Evolutionary conservation across 257 asterid species (phyloP), one percentile per base, ranked within the genome.

Genomic region (Nicotiana benthamiana): DNA sequence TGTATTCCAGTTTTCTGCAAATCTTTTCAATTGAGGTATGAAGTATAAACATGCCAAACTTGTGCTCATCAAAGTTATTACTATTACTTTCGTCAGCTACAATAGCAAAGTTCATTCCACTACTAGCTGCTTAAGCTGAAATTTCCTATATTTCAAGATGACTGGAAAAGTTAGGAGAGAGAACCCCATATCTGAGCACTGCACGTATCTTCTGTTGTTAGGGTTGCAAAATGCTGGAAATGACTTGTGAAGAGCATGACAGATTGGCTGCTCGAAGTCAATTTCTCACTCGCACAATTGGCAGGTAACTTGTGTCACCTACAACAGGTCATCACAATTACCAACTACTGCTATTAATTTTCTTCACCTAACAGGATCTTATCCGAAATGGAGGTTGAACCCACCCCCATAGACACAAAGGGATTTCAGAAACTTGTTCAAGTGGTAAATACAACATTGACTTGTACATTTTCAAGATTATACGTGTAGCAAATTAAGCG

Each of bases 221-320:
- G 98, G 99, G 97, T 30, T 95, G 99, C 89, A 91, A 70, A 59
- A 93, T 93, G 97, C 80, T 89, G 88, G 98, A 92, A 85, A 95
- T 95, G 97, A 82, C 87, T 16, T 95, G 99, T 76, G 97, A 93
- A 86, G 97, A 92, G 84, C 98, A 95, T 60, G 99, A 92, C 77
- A 83, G 84, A 81, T 82, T 92, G 76, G 88, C 97, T 27, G 97
- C 98, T 22, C 87, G 85, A 75, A 93, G 92, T 76, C 99, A 95
- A 78, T 92, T 95, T 84, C 87, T 95, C 51, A 93, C 99, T 46
- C 99, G 93, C 90, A 84, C 93, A 24, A 83, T 95, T 81, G 99
- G 99, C 84, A 93, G 99, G 99, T 77, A 59, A 30, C 24, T 46
- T 24, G 4, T 15, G 40, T 46, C 60, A 46, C 77, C 77, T 70